Conservation (phyloP, 495 filamentous ascomycete species). For the Penicillium salamii region DNA sequence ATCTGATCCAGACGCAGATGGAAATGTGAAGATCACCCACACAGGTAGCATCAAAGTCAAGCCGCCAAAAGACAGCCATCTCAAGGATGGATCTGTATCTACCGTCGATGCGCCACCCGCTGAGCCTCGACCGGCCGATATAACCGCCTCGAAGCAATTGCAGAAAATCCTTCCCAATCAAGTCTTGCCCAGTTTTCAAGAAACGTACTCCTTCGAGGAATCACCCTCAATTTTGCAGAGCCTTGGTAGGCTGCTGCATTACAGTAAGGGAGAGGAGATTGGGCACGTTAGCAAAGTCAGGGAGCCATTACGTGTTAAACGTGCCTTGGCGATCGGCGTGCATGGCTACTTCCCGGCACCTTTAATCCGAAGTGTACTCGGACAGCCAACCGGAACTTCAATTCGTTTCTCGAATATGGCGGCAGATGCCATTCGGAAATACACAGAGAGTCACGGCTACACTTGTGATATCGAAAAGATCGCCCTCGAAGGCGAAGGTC, state of each 20-base stretch:
- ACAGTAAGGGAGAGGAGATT: slow-evolving; percentile 55
- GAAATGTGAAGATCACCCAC: slow-evolving; percentile 45
- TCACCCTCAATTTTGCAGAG: slow-evolving; percentile 71
- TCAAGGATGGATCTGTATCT: slow-evolving; percentile 33
- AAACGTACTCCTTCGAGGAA: slow-evolving; percentile 64
- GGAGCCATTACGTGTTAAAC: slow-evolving; percentile 68
- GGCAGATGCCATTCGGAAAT: slow-evolving; percentile 77
- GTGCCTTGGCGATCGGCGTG: slow-evolving; percentile 86
- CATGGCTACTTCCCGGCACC: slow-evolving; percentile 92
- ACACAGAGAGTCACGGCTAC: slow-evolving; percentile 67
- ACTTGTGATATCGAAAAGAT: slow-evolving; percentile 79
- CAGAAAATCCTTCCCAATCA: slow-evolving; percentile 56
- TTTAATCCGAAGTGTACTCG: slow-evolving; percentile 79
- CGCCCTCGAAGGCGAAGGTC: slow-evolving; percentile 96
- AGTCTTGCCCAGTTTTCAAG: slow-evolving; percentile 64
- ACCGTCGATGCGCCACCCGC: slow-evolving; percentile 19
- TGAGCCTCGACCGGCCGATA: slow-evolving; percentile 30
- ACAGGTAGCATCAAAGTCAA: slow-evolving; percentile 41
- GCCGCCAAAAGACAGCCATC: slow-evolving; percentile 36
- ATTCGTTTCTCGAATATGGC: slow-evolving; percentile 89
- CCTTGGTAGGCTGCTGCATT: slow-evolving; percentile 63
- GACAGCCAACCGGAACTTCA: slow-evolving; percentile 93
- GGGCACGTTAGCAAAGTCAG: slow-evolving; percentile 73
- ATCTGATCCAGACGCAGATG: slow-evolving; percentile 20
- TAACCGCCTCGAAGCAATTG: slow-evolving; percentile 40